Conservation (phyloP, 1,139 yeast species). For the Spathaspora sp. region DNA sequence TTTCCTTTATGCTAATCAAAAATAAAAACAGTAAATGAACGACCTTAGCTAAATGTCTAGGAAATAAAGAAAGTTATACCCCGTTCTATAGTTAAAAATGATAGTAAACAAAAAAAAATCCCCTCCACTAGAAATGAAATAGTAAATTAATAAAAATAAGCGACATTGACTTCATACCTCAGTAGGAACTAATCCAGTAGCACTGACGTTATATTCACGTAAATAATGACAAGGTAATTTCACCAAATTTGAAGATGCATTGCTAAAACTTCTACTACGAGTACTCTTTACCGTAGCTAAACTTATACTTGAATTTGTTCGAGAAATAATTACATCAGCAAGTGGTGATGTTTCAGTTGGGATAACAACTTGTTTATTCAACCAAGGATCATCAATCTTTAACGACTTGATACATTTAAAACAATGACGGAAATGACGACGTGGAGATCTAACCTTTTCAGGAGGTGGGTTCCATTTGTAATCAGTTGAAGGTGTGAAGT, state of each 20-base stretch:
- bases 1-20: not conserved
- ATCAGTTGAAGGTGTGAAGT: slow-evolving; percentile 14
- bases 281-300: slow-evolving; percentile 8
- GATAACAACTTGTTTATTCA: slow-evolving; percentile 46
- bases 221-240: slow-evolving; percentile 34
- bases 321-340: slow-evolving; percentile 19
- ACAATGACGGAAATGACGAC: slow-evolving; percentile 52
- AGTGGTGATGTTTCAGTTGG: slow-evolving; percentile 40
- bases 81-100: not conserved
- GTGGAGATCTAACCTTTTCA: slow-evolving; percentile 36
- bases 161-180: not conserved
- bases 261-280: not conserved
- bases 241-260: not conserved
- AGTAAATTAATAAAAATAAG: not conserved
- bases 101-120: not conserved
- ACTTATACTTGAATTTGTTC: slow-evolving; percentile 21
- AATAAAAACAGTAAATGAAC: not conserved
- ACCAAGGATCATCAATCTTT: slow-evolving; percentile 54
- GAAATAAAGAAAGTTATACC: not conserved
- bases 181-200: slow-evolving; percentile 41
- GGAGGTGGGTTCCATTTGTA: slow-evolving; percentile 50
- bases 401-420: slow-evolving; percentile 58
- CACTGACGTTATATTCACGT: slow-evolving; percentile 41
- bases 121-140: slow-evolving; percentile 1
- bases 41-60: not conserved